Evolutionary conservation across 1,284 basidiomycete genomes (phyloP).

Genomic region (Golubevia sp.): DNA sequence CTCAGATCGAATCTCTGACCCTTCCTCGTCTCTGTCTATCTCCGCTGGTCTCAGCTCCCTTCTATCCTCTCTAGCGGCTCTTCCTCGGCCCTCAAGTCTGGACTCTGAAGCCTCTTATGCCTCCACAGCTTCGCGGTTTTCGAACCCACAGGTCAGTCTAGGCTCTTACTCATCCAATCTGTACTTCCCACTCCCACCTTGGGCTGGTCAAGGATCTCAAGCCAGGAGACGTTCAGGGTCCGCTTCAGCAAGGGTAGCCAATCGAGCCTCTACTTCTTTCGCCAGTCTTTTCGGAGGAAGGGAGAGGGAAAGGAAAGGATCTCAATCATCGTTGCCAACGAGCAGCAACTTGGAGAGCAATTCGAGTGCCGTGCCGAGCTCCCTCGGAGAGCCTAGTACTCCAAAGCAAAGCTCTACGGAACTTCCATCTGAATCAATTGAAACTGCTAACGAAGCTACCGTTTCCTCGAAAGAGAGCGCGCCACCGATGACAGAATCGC

Average conservation of each 20-base stretch:
- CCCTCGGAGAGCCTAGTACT: not conserved
- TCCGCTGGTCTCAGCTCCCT: slow-evolving; percentile 22
- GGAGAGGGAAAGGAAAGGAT: slow-evolving; percentile 12
- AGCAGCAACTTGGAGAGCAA: not conserved
- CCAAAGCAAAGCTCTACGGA: too few relatives aligned
- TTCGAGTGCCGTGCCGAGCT: not conserved
- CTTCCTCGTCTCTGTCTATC: slow-evolving; percentile 58
- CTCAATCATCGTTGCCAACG: not conserved
- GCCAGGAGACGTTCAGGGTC: slow-evolving; percentile 2
- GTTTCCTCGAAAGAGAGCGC: too few relatives aligned
- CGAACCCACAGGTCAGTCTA: slow-evolving; percentile 67
- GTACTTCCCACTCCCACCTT: slow-evolving; percentile 71
- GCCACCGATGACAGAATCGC: too few relatives aligned
- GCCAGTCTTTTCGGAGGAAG: slow-evolving; percentile 28
- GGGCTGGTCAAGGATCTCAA: slow-evolving; percentile 36
- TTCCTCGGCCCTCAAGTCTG: not conserved
- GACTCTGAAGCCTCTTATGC: slow-evolving; percentile 36
- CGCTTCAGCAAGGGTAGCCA: not conserved
- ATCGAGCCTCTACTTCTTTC: slow-evolving; percentile 24
- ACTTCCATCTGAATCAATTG: too few relatives aligned
- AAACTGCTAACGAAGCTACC: too few relatives aligned
- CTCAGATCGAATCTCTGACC: too few relatives aligned
- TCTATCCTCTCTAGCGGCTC: slow-evolving; percentile 6
- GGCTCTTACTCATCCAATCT: slow-evolving; percentile 68
- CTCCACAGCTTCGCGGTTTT: slow-evolving; percentile 19